phyloP scores from a whole-genome alignment of 257 asterid genomes.

The Hygrophila difformis region DNA sequence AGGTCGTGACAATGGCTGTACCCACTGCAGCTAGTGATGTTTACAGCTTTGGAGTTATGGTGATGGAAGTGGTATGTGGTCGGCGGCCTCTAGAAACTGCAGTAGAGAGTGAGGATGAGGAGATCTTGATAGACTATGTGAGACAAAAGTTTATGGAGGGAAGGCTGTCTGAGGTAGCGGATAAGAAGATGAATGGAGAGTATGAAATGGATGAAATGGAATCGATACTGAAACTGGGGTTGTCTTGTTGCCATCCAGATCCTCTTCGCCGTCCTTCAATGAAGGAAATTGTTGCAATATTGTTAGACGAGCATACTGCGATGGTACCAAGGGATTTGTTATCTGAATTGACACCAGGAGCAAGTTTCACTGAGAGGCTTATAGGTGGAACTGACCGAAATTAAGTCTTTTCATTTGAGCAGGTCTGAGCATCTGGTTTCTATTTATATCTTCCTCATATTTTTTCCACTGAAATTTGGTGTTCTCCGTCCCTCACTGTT shows the following conservation, averaged over 20 bases:
- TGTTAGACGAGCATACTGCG: constrained; percentile 44
- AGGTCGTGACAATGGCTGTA: constrained; percentile 60
- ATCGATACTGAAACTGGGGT: constrained; percentile 60
- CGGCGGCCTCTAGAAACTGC: constrained; percentile 46
- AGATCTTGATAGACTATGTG: constrained; percentile 68
- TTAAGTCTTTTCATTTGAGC: no score
- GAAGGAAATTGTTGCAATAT: constrained; percentile 54
- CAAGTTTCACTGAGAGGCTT: constrained; percentile 8
- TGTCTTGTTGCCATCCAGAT: constrained; percentile 78
- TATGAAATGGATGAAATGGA: constrained; percentile 60
- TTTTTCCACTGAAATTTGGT: background rate
- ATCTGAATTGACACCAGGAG: constrained; percentile 25
- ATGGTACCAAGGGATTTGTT: constrained; percentile 41
- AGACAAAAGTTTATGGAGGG: constrained; percentile 54
- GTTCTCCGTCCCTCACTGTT: background rate
- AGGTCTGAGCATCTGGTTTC: constrained; percentile 27
- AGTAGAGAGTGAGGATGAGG: constrained; percentile 56
- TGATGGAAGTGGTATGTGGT: constrained; percentile 78
- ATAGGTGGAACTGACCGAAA: constrained; percentile 12
- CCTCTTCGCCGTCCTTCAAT: constrained; percentile 69
- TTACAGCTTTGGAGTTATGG: constrained; percentile 69
- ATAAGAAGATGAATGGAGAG: constrained; percentile 54
- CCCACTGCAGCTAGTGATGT: constrained; percentile 75
- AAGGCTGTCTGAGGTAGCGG: constrained; percentile 43
- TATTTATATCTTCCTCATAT: background rate